Evolutionary conservation across 305 asterid genomes (phyloP).

Genomic region (Fraxinus albicans): DNA sequence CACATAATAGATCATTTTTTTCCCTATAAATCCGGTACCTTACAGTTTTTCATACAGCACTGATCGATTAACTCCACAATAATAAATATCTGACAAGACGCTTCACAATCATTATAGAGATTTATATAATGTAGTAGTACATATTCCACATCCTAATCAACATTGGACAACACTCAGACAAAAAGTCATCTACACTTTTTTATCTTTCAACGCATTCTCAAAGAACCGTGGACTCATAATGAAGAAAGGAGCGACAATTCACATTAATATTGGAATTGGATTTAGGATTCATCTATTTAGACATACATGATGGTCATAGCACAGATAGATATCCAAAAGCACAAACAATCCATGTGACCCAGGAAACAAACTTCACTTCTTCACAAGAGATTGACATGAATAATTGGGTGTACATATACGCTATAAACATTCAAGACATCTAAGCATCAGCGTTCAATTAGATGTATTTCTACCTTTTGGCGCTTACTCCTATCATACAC

Average conservation of each 20-base stretch:
- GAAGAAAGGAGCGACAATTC: neutral
- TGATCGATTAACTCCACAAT: neutral
- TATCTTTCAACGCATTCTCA: neutral
- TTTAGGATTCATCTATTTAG: neutral
- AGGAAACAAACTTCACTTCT: neutral
- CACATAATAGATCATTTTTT: neutral
- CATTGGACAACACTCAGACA: neutral
- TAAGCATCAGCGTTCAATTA: neutral
- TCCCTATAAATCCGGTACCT: neutral
- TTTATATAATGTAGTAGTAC: neutral
- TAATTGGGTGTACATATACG: neutral
- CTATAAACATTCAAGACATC: neutral
- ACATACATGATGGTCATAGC: neutral
- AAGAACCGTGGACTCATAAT: neutral
- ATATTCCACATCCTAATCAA: neutral
- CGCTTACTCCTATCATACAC: neutral
- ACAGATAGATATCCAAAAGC: neutral
- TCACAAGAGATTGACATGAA: neutral
- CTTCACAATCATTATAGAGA: neutral
- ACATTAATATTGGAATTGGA: neutral
- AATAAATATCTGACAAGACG: neutral
- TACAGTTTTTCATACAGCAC: neutral
- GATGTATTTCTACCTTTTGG: neutral
- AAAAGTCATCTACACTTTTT: neutral
- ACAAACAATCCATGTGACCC: neutral